Evolutionary conservation across 1,284 basidiomycete species (phyloP).

Genomic region (Tausonia pullulans): DNA sequence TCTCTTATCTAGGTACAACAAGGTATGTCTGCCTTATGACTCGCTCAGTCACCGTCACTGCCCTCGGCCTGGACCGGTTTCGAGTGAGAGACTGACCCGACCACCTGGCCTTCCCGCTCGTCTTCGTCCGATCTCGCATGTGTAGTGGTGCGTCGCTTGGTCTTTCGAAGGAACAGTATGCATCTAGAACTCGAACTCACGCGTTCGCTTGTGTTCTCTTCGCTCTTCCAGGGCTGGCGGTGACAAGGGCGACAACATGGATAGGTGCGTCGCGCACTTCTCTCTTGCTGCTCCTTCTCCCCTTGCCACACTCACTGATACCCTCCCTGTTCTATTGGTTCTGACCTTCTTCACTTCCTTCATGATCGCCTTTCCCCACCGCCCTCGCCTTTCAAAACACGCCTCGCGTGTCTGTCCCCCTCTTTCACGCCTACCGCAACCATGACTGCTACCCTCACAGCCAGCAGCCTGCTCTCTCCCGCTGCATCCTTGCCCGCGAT

Average conservation of each 20-base stretch:
- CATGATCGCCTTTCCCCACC: neutral
- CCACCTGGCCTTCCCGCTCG: neutral
- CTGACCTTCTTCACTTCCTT: slow-evolving; percentile 26
- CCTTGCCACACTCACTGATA: neutral
- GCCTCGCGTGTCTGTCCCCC: slow-evolving; percentile 31
- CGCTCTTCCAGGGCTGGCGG: slow-evolving; percentile 2
- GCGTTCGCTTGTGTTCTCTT: neutral
- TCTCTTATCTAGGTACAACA: slow-evolving; percentile 1
- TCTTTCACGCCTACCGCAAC: slow-evolving; percentile 22
- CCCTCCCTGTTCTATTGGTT: slow-evolving; percentile 30
- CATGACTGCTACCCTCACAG: neutral
- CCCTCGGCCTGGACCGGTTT: no score
- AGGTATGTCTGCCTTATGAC: neutral
- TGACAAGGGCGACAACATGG: neutral
- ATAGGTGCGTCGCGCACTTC: no score
- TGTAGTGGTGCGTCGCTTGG: neutral
- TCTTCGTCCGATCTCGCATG: neutral
- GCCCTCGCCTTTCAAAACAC: neutral
- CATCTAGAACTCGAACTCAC: neutral
- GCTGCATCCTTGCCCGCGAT: slow-evolving; percentile 80
- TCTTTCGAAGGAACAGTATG: no score
- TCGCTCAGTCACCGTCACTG: no score
- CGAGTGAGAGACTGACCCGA: no score
- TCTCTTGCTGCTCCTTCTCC: neutral
- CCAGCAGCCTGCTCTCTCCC: slow-evolving; percentile 53